A percentile compares a stretch with the other conserved stretches of the same genome.
Conservation (phyloP, 768 basidiomycete species). For the Suillus bovinus region DNA sequence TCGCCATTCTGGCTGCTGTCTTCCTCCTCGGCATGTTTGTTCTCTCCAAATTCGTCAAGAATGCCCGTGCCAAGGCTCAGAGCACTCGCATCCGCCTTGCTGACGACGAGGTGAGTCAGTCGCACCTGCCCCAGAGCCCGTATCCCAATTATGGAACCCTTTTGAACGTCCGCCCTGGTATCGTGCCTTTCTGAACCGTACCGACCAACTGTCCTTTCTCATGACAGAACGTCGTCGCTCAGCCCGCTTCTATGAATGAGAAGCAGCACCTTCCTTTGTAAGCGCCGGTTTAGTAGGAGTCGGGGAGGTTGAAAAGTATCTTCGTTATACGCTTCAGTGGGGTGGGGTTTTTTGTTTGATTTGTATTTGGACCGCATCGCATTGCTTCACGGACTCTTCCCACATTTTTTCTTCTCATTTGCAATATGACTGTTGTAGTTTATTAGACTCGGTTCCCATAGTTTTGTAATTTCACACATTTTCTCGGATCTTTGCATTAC, state of each 20-base stretch:
- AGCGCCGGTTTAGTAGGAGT: slow-evolving; percentile 2
- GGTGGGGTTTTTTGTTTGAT: background rate
- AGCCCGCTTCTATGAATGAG: slow-evolving; percentile 28
- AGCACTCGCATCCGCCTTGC: slow-evolving; percentile 36
- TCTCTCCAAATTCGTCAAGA: slow-evolving; percentile 37
- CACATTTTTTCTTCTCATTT: slow-evolving; percentile 1
- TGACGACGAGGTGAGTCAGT: slow-evolving; percentile 37
- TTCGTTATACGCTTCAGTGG: background rate
- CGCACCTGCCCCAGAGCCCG: background rate
- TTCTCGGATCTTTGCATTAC: background rate
- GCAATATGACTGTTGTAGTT: background rate
- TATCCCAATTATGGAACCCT: slow-evolving; percentile 15
- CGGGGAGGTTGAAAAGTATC: slow-evolving; percentile 6
- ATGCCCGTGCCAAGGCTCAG: slow-evolving; percentile 29
- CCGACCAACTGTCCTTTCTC: slow-evolving; percentile 16
- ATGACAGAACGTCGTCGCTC: slow-evolving; percentile 22
- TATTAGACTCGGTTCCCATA: slow-evolving; percentile 9
- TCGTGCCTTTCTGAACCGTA: slow-evolving; percentile 5
- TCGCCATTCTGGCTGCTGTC: slow-evolving; percentile 37
- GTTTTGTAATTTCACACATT: background rate
- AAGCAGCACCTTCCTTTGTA: slow-evolving; percentile 29
- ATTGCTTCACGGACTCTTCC: slow-evolving; percentile 8
- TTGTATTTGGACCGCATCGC: background rate
- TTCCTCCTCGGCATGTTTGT: slow-evolving; percentile 34
- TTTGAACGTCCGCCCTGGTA: slow-evolving; percentile 11